Evolutionary conservation across 2,329 filamentous ascomycete species (phyloP).

Genomic region (Falciphora oryzae): DNA sequence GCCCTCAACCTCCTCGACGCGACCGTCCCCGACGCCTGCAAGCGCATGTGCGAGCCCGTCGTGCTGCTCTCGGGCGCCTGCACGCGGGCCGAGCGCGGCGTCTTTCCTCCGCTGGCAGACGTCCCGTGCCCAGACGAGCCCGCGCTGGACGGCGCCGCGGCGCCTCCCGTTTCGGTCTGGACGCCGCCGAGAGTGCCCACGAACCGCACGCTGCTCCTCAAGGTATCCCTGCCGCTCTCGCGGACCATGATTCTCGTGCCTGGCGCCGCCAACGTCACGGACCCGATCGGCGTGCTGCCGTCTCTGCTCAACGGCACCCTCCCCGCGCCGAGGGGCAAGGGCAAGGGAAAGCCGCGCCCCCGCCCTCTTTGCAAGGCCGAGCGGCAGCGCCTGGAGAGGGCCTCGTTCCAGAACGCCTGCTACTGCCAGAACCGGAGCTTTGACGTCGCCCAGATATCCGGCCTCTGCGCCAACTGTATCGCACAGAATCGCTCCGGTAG

Average conservation of each 20-base stretch:
- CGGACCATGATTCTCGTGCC: background rate
- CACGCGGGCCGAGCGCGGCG: conserved; percentile 7
- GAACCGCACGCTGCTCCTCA: background rate
- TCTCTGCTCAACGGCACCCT: background rate
- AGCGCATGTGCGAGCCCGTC: conserved; percentile 11
- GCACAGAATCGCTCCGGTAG: conserved; percentile 1
- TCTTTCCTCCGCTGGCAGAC: background rate
- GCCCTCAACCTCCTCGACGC: conserved; percentile 8
- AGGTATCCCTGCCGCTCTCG: background rate
- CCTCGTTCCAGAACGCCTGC: conserved; percentile 5
- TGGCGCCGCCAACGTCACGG: background rate
- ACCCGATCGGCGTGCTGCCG: background rate
- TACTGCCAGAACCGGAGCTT: conserved; percentile 14
- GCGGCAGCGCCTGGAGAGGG: background rate
- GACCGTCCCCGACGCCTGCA: conserved; percentile 10
- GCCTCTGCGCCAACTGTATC: conserved; percentile 12
- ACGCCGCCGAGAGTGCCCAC: background rate
- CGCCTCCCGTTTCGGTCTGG: background rate
- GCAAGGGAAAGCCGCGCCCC: background rate
- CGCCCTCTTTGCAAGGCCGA: background rate
- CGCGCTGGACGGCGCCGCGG: background rate
- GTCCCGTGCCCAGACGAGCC: background rate
- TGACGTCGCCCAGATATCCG: conserved; percentile 9
- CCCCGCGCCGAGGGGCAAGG: background rate
- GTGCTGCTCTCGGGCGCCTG: conserved; percentile 13